Evolutionary conservation across 164 flowering plant genomes (phyloP).

Genomic region (Stephania japonica): DNA sequence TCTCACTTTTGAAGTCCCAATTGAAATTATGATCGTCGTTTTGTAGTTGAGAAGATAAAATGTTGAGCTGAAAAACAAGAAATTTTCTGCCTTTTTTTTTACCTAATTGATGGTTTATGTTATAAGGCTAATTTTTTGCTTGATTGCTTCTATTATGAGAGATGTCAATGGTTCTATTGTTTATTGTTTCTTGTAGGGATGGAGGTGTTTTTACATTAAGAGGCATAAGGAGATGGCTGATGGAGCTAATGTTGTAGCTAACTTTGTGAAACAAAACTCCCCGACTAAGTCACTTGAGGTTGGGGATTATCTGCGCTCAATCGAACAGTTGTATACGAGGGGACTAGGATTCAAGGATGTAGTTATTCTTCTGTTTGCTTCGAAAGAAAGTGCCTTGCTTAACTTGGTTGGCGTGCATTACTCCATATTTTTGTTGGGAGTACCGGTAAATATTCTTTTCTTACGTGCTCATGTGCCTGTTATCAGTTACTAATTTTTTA

Average conservation of each 20-base stretch:
- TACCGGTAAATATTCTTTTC: slow-evolving; percentile 40
- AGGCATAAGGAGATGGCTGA: slow-evolving; percentile 55
- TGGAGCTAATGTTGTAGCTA: slow-evolving; percentile 30
- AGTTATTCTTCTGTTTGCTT: slow-evolving; percentile 50
- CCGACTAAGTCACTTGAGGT: slow-evolving; percentile 46
- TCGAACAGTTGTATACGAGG: slow-evolving; percentile 30
- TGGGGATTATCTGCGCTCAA: slow-evolving; percentile 47
- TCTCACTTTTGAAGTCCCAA: background rate
- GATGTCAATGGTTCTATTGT: background rate
- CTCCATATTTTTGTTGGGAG: slow-evolving; percentile 42
- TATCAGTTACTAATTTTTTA: background rate
- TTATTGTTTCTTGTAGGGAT: slow-evolving; percentile 36
- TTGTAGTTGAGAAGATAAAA: background rate
- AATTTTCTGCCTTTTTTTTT: background rate
- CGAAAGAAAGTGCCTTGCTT: slow-evolving; percentile 45
- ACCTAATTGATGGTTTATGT: background rate
- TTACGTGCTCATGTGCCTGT: background rate
- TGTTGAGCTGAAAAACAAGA: background rate
- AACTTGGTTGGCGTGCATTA: slow-evolving; percentile 77
- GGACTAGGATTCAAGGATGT: slow-evolving; percentile 59
- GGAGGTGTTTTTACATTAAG: slow-evolving; percentile 51
- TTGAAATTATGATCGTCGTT: background rate
- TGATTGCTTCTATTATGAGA: background rate
- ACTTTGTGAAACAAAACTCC: slow-evolving; percentile 39
- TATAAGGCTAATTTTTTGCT: background rate